Evolutionary conservation across 2,329 filamentous ascomycete species (phyloP).

Genomic region (Mycosphaerelloides madeirae): DNA sequence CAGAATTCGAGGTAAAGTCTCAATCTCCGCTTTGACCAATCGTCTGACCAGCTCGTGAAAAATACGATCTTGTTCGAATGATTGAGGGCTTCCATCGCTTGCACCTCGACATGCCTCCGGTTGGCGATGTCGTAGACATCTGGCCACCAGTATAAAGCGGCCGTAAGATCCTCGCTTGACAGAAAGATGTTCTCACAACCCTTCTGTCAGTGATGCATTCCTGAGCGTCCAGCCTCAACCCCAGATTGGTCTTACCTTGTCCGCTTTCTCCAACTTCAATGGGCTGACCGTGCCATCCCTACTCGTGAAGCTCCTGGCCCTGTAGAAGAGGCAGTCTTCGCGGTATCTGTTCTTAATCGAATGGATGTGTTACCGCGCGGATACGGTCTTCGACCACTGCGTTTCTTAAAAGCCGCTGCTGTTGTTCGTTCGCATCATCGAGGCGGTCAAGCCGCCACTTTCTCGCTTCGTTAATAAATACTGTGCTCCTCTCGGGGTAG

Average conservation of each 20-base stretch:
- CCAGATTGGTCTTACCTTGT: neutral
- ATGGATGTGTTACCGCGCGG: no score
- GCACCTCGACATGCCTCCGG: neutral
- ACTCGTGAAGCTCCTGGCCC: no score
- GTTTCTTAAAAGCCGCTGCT: no score
- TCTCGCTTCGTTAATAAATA: no score
- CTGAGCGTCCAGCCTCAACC: neutral
- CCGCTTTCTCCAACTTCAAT: neutral
- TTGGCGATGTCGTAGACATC: neutral
- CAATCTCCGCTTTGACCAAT: neutral
- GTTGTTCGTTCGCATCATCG: no score
- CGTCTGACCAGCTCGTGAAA: neutral
- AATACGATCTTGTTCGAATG: neutral
- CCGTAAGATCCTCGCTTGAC: neutral
- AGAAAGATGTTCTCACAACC: neutral
- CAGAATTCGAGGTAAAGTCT: neutral
- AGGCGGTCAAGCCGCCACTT: no score
- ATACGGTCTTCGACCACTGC: no score
- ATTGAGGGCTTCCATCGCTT: neutral
- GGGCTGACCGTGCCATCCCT: no score
- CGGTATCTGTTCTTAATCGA: no score
- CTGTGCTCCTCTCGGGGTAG: no score
- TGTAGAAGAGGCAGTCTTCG: no score
- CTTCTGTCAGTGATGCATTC: neutral
- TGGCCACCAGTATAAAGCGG: neutral